A percentile compares a stretch with the other conserved stretches of the same genome.
Evolutionary conservation across 176 grass and related monocot genomes (phyloP).

Genomic region (Aegilops tauschii): DNA sequence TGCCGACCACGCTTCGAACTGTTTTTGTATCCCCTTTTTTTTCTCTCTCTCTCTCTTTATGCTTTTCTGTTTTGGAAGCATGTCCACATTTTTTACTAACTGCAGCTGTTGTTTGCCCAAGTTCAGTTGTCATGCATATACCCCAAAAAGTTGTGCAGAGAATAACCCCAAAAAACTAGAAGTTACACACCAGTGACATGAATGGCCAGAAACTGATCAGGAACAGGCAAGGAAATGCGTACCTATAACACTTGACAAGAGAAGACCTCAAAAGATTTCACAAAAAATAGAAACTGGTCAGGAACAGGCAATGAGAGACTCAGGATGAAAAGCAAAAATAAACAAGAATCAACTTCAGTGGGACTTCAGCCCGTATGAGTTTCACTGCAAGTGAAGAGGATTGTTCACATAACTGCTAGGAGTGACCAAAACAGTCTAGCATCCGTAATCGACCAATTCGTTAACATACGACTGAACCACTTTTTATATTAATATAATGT

Average conservation of each 20-base stretch:
- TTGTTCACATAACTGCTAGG: neutral
- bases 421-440: neutral
- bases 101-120: neutral
- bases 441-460: too few species aligned
- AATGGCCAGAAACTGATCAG: neutral
- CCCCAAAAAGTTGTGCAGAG: neutral
- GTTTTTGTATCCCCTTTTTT: too few species aligned
- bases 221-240: neutral
- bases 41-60: too few species aligned
- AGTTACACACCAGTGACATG: neutral
- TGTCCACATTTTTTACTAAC: neutral
- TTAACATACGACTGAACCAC: too few species aligned
- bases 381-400: neutral
- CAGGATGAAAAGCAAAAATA: neutral
- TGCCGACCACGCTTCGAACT: constrained; percentile 42
- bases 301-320: neutral
- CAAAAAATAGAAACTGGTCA: neutral
- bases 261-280: neutral
- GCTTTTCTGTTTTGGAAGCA: too few species aligned
- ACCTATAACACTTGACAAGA: neutral
- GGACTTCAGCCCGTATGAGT: too few species aligned
- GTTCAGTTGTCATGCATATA: neutral
- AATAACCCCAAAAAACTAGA: neutral
- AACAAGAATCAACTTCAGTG: neutral
- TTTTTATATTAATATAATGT: too few species aligned